Conservation (phyloP, 192 early-diverging fungal genomes). For the Linnemannia zychae region DNA sequence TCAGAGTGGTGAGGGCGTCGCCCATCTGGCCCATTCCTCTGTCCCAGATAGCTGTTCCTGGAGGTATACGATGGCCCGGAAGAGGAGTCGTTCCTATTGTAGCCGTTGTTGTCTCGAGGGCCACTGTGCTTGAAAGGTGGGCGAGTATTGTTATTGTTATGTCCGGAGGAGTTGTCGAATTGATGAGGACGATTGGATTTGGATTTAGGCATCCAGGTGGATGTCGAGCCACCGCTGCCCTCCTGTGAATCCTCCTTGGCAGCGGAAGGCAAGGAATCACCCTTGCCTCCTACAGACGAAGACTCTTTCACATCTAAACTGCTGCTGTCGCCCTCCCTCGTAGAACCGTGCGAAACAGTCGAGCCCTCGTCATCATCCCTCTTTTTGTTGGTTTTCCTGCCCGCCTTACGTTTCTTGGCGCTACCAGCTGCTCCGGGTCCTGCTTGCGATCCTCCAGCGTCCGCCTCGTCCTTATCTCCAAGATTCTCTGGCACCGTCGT, state of each 20-base stretch:
- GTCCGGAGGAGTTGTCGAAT: background rate
- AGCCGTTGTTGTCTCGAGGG: background rate
- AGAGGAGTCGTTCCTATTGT: background rate
- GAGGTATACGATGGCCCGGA: background rate
- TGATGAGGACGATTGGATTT: constrained; percentile 6
- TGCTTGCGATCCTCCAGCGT: background rate
- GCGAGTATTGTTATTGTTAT: background rate
- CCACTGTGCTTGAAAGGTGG: background rate
- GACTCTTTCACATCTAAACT: background rate
- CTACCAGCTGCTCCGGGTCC: background rate
- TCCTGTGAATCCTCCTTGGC: background rate
- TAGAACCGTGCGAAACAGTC: constrained; percentile 1
- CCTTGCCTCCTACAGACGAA: background rate
- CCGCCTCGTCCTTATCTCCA: background rate
- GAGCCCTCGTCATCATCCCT: constrained; percentile 37
- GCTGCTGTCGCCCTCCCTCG: background rate
- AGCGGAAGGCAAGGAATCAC: too few species aligned
- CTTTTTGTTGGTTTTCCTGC: constrained; percentile 17
- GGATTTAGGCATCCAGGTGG: constrained; percentile 8
- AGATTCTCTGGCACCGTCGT: background rate
- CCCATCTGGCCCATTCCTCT: background rate
- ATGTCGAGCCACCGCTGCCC: background rate
- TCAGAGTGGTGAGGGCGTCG: background rate
- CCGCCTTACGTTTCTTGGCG: constrained; percentile 34
- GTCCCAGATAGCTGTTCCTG: background rate